Evolutionary conservation across 805 yeast genomes (phyloP), one percentile per base, ranked within the genome.

Genomic region (Monosporozyma unispora): DNA sequence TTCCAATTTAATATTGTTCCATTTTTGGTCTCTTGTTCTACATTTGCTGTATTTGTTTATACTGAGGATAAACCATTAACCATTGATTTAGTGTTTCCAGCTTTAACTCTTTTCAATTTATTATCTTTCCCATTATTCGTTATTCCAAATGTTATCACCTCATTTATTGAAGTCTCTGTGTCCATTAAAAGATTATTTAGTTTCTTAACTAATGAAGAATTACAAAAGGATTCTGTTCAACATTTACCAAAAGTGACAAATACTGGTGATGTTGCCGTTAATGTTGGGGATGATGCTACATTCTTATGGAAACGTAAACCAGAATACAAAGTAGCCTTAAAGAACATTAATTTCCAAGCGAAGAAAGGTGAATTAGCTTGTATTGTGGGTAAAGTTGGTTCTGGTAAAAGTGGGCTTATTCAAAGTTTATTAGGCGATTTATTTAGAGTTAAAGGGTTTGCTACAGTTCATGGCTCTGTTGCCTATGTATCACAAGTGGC

Each of bases 401-500:
- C 86, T 18, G 98, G 97, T 55, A 90, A 90, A 62, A 82, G 95
- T 14, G 85, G 95, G 1, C 71, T 90, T 31, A 73, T 88, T 50
- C 88, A 85, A 66, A 79, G 91, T 16, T 69, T 89, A 29, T 70
- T 88, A 41, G 98, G 97, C 54, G 95, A 89, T 58, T 72, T 90
- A 55, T 80, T 84, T 65, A 83, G 84, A 65, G 74, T 81, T 18
- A 76, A 78, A 47, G 98, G 98, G 41, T 69, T 76, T 19, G 90
- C 86, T 4, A 71, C 72, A 16, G 77, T 83, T 10, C 82, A 77
- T 61, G 98, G 97, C 40, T 74, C 78, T 45, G 73, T 87, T 33
- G 97, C 97, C 0, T 91, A 90, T 65, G 96, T 85, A 40, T 82
- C 96, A 2, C 98, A 90, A 68, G 81, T 85, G 38, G 95, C 99